Conservation (phyloP, 2,329 filamentous ascomycete genomes). For the Aspergillus persii region DNA sequence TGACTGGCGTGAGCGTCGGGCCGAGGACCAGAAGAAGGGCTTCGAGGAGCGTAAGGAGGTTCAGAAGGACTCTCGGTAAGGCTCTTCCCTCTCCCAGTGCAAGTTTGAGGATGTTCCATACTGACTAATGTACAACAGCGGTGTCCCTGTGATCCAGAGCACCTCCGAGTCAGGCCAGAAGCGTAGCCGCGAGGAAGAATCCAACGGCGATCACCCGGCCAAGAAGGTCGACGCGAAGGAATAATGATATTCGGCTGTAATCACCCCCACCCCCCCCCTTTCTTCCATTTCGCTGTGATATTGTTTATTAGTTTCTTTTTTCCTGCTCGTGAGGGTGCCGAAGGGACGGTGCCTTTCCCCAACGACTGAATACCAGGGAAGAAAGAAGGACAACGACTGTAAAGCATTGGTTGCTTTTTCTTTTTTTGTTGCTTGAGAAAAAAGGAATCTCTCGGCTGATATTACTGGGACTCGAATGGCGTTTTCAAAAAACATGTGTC, state of each 20-base stretch:
- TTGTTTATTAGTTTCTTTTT: conserved; percentile 14
- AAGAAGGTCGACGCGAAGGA: conserved; percentile 52
- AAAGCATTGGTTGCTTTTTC: conserved; percentile 14
- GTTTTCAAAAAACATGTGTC: not conserved
- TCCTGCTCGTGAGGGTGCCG: not conserved
- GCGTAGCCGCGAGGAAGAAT: conserved; percentile 45
- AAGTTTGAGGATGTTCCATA: not conserved
- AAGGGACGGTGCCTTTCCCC: too few species aligned
- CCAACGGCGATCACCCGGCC: conserved; percentile 37
- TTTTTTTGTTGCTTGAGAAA: not conserved
- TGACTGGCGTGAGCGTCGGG: conserved; percentile 46
- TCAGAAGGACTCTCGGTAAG: conserved; percentile 45
- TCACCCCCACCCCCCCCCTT: conserved; percentile 1
- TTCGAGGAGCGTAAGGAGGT: conserved; percentile 34
- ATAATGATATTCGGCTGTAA: conserved; percentile 21
- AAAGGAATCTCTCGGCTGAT: conserved; percentile 2
- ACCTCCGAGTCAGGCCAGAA: conserved; percentile 42
- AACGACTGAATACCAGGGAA: too few species aligned
- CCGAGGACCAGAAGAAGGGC: conserved; percentile 45
- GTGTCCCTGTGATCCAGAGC: conserved; percentile 45
- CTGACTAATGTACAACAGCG: conserved; percentile 32
- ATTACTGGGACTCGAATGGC: conserved; percentile 4
- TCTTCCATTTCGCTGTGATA: conserved; percentile 11
- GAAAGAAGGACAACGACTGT: conserved; percentile 4
- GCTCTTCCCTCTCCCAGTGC: not conserved